Base-by-base conservation (phyloP, 2,329 filamentous ascomycete genomes). In the Aspergillus aculeatus region DNA sequence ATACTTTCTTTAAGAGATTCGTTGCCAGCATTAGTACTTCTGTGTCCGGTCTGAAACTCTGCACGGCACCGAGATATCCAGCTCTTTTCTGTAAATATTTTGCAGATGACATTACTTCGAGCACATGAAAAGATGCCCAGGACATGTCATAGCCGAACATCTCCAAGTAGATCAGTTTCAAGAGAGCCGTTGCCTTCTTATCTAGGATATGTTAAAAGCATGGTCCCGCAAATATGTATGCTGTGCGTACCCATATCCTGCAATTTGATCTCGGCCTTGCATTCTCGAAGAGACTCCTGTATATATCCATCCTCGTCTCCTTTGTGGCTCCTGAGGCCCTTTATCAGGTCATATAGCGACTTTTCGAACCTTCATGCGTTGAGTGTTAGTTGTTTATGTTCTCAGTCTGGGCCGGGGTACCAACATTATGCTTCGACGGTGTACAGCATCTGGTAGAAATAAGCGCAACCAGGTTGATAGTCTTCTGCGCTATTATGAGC, bases 101-200 rank as follows among this genome's bases (percentile, higher is more conserved):
- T 51, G 89, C 83, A 44, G 92, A 96, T 41, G 93, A 96, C 95
- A 99, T 99, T 78, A 99, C 95, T 80, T 99, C 95, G 51, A 99
- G 88, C 55, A 98, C 94, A 75, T 99, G 91, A 79, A 99, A 99
- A 12, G 93, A 93, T 4, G 95, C 95, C 95, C 95, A 99, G 3
- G 94, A 97, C 95, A 99, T 99, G 78, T 98, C 95, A 75, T 98
- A 91, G 14, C 95, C 95, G 68, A 98, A 93, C 95, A 99, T 99
- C 76, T 99, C 95, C 66, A 99, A 86, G 75, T 99, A 99, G 56
- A 97, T 89, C 69, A 99, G 85, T 81, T 99, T 99, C 71, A 99
- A 82, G 56, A 99, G 84, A 50, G 95, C 95, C 35, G 92, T 98
- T 21, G 95, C 93, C 82, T 99, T 99, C 78, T 96, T 85, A 80